Evolutionary conservation across 108 stramenopile genomes (phyloP), one percentile per base, ranked within the genome.

Genomic region (Cyclotella baltica): DNA sequence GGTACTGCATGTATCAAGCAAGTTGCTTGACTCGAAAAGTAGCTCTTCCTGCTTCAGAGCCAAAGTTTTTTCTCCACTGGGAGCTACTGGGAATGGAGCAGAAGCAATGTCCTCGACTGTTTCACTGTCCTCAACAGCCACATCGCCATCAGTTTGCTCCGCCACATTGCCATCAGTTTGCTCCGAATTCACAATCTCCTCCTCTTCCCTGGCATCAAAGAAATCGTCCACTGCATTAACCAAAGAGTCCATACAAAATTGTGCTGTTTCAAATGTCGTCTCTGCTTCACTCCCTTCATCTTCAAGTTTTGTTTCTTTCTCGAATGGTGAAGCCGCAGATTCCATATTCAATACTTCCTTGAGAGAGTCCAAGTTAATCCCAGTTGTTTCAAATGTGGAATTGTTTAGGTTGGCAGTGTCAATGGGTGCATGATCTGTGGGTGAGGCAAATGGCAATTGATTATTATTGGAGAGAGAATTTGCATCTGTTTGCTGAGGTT

Each of bases 201-300:
- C 23, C 20, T 56, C 55, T 33, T 62, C 61, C 15, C 20, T 35
- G 28, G 57, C 58, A 51, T 46, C 57, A 36, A 62, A 50, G 29
- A 59, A 62, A 22, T 72, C 72, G 46, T 34, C 36, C 1, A 50
- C 48, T 16, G 47, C 50, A 33, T 29, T 51, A 0, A 20, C 51
- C 40, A 64, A 58, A 20, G 18, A 62, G 19, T 62, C 73, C 2
- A 64, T 29, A 37, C 64, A 56, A 61, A 56, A 65, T 22, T 66
- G 30, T 43, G 74, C 74, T n/a, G 63, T 75, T 0, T 75, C 74
- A 23, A 66, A 75, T 15, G 63, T 66, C 10, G 31, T 34, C 31
- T 35, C 31, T 25, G 15, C 35, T 62, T 66, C 64, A 28, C 50
- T 37, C 30, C n/a, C 57, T 11, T 34, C 2, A 51, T 35, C 43